These are phyloP conservation scores for Iberis pinnata DNA, from an alignment of 345 rosid genomes.

Conservation along the genomic window DNA sequence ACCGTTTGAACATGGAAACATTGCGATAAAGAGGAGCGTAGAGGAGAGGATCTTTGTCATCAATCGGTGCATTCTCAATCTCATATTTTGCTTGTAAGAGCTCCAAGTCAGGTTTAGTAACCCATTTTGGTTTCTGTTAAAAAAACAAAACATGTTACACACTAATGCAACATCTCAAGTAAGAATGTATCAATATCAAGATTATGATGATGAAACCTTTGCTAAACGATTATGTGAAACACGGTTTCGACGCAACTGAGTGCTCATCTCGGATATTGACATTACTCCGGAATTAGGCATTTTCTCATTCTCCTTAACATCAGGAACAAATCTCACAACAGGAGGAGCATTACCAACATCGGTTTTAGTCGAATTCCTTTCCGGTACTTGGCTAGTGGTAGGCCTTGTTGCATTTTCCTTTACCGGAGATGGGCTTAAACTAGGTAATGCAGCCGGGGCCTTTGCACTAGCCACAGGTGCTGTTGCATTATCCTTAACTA, in stretches of 20 bases:
- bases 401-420: slow-evolving; percentile 25
- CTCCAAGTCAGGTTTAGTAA: slow-evolving; percentile 57
- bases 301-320: slow-evolving; percentile 28
- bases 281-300: slow-evolving; percentile 36
- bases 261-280: slow-evolving; percentile 68
- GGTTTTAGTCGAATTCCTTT: slow-evolving; percentile 13
- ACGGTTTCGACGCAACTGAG: slow-evolving; percentile 47
- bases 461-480: not conserved
- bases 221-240: slow-evolving; percentile 35
- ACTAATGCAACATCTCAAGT: not conserved
- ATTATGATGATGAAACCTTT: slow-evolving; percentile 37
- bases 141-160: slow-evolving; percentile 14
- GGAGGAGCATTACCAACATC: slow-evolving; percentile 15
- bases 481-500: slow-evolving; percentile 11
- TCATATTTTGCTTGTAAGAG: slow-evolving; percentile 49
- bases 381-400: no score
- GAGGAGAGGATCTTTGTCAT: slow-evolving; percentile 46
- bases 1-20: slow-evolving; percentile 78
- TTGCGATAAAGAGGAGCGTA: slow-evolving; percentile 72
- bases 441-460: slow-evolving; percentile 5
- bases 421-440: slow-evolving; percentile 9
- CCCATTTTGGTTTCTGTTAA: slow-evolving; percentile 61
- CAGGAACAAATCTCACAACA: slow-evolving; percentile 21
- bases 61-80: slow-evolving; percentile 59
- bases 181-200: not conserved